Evolutionary conservation across 2,329 filamentous ascomycete species (phyloP).

Genomic region (Penicillium polonicum): DNA sequence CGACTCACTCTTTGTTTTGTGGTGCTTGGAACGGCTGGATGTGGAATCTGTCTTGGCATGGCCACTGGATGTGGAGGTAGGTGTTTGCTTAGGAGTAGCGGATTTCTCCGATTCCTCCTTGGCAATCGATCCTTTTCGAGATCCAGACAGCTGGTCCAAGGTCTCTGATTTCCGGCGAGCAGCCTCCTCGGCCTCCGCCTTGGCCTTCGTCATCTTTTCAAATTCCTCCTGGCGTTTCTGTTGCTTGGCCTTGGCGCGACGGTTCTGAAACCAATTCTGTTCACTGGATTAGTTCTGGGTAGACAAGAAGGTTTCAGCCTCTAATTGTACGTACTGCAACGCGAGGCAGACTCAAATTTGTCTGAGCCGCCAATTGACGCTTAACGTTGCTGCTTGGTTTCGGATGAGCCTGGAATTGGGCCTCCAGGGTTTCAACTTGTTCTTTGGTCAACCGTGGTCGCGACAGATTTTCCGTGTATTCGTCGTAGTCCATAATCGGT

Average conservation of each 20-base stretch:
- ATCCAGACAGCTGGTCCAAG: constrained; percentile 24
- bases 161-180: constrained; percentile 33
- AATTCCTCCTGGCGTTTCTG: constrained; percentile 52
- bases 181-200: constrained; percentile 38
- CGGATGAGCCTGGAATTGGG: constrained; percentile 51
- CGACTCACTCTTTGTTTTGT: constrained; percentile 40
- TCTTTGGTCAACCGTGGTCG: constrained; percentile 53
- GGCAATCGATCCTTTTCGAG: constrained; percentile 20
- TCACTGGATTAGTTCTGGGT: constrained; percentile 9
- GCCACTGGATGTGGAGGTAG: constrained; percentile 15
- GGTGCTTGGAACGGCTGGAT: constrained; percentile 29
- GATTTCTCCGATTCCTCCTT: constrained; percentile 28
- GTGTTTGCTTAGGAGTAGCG: constrained; percentile 29
- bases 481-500: constrained; percentile 47
- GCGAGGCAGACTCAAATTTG: constrained; percentile 49
- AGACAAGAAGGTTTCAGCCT: background rate
- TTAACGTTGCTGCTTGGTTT: constrained; percentile 53
- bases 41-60: constrained; percentile 15
- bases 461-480: constrained; percentile 49
- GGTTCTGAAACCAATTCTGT: constrained; percentile 55
- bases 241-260: constrained; percentile 53
- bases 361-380: constrained; percentile 49
- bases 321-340: constrained; percentile 46
- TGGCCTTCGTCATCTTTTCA: constrained; percentile 45
- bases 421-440: constrained; percentile 51